A percentile compares a stretch with the other conserved stretches of the same genome.
Conservation (phyloP, 768 basidiomycete genomes). For the Wakefieldia striispora region DNA sequence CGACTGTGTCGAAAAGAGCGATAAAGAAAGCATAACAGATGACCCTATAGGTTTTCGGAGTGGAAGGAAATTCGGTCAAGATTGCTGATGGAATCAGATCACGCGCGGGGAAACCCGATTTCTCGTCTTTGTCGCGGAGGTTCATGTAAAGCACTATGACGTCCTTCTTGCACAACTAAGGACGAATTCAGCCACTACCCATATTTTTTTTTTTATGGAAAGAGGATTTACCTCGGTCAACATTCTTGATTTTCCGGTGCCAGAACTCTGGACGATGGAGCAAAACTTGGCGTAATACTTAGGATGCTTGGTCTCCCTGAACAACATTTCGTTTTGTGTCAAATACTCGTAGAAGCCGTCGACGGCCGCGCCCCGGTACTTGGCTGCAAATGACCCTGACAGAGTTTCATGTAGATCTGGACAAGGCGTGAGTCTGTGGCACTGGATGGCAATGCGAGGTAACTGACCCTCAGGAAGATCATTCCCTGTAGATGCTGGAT, state of each 20-base stretch:
- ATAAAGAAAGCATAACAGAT: no score
- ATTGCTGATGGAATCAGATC: no score
- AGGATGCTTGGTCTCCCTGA: neutral
- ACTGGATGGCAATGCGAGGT: neutral
- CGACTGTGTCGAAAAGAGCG: no score
- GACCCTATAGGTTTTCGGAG: neutral
- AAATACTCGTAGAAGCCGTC: constrained; percentile 22
- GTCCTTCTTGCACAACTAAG: constrained; percentile 6
- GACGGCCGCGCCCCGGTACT: neutral
- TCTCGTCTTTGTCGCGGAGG: neutral
- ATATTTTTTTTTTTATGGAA: no score
- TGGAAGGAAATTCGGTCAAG: no score
- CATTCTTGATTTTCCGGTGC: no score
- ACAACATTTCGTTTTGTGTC: constrained; percentile 5
- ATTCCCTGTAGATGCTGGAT: neutral
- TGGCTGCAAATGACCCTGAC: neutral
- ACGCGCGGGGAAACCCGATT: no score
- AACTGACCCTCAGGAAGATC: neutral
- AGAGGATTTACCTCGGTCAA: no score
- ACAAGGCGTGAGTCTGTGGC: no score
- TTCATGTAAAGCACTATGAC: constrained; percentile 20
- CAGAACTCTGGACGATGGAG: no score
- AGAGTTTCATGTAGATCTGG: neutral
- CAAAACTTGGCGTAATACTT: no score
- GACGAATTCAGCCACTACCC: neutral